A percentile compares a stretch with the other conserved stretches of the same genome.
Conservation (phyloP, 345 rosid species). For the Dimocarpus longan region DNA sequence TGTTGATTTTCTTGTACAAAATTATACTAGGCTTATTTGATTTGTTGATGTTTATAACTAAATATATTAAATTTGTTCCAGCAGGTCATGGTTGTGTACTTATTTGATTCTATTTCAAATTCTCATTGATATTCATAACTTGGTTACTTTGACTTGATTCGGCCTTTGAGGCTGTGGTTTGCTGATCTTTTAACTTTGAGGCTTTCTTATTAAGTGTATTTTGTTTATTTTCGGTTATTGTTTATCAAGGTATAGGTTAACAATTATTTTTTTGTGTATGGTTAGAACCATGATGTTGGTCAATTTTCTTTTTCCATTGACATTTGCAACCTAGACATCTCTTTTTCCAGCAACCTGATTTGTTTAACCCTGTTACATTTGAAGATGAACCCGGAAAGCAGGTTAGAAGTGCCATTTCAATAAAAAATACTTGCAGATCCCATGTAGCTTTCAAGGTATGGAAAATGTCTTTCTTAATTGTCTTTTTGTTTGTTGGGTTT, state of each 20-base stretch:
- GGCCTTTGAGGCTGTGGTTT: constrained; percentile 4
- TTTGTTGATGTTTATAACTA: neutral
- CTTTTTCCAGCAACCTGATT: constrained; percentile 21
- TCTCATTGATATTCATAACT: constrained; percentile 8
- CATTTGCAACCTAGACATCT: neutral
- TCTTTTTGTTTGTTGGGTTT: constrained; percentile 1
- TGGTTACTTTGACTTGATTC: constrained; percentile 13
- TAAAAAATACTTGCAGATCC: constrained; percentile 67
- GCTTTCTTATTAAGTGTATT: neutral
- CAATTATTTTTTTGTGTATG: neutral
- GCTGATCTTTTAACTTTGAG: neutral
- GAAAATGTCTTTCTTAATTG: constrained; percentile 1
- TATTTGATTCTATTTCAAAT: neutral
- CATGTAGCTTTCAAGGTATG: constrained; percentile 74
- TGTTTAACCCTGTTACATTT: constrained; percentile 14
- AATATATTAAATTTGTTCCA: neutral
- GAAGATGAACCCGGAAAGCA: constrained; percentile 78
- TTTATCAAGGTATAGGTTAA: neutral
- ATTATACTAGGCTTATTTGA: neutral
- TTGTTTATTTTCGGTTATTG: neutral
- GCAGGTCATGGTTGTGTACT: neutral
- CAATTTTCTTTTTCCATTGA: neutral
- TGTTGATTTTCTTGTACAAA: neutral
- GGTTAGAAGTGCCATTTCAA: constrained; percentile 64
- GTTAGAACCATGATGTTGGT: neutral